phyloP scores from a whole-genome alignment of 495 filamentous ascomycete species.

The Xylaria grammica region DNA sequence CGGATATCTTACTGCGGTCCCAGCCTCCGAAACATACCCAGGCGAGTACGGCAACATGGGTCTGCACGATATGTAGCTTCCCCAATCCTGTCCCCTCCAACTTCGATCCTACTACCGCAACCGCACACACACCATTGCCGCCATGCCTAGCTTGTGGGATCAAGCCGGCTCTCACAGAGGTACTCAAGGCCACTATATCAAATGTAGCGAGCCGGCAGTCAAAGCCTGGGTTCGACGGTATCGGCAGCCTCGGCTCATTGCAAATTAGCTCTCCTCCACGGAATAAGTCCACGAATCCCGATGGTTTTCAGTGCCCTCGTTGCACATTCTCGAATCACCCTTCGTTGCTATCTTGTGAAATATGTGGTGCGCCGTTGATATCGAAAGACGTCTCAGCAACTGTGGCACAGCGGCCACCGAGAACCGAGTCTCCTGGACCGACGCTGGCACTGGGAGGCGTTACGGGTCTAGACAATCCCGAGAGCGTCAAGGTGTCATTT shows the following conservation, averaged over 20 bases:
- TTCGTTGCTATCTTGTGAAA: slow-evolving; percentile 83
- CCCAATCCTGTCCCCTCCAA: slow-evolving; percentile 95
- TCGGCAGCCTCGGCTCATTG: slow-evolving; percentile 25
- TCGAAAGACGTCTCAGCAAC: slow-evolving; percentile 57
- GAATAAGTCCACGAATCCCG: slow-evolving; percentile 13
- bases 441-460: slow-evolving; percentile 48
- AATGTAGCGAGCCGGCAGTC: slow-evolving; percentile 62
- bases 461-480: slow-evolving; percentile 63
- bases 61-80: slow-evolving; percentile 95
- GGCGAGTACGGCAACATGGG: slow-evolving; percentile 80
- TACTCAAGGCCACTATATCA: slow-evolving; percentile 83
- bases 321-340: slow-evolving; percentile 96
- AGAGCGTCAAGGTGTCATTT: slow-evolving; percentile 90
- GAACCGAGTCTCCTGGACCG: slow-evolving; percentile 81
- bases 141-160: slow-evolving; percentile 95
- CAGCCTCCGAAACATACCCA: slow-evolving; percentile 54
- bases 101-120: slow-evolving; percentile 82
- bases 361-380: slow-evolving; percentile 81
- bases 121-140: slow-evolving; percentile 73
- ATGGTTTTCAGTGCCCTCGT: slow-evolving; percentile 73
- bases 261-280: slow-evolving; percentile 23
- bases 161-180: slow-evolving; percentile 78
- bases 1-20: slow-evolving; percentile 54
- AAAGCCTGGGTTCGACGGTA: slow-evolving; percentile 22
- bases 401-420: slow-evolving; percentile 42